Evolutionary conservation across 768 basidiomycete genomes (phyloP).

Genomic region (Porphyrellus cyaneotinctus): DNA sequence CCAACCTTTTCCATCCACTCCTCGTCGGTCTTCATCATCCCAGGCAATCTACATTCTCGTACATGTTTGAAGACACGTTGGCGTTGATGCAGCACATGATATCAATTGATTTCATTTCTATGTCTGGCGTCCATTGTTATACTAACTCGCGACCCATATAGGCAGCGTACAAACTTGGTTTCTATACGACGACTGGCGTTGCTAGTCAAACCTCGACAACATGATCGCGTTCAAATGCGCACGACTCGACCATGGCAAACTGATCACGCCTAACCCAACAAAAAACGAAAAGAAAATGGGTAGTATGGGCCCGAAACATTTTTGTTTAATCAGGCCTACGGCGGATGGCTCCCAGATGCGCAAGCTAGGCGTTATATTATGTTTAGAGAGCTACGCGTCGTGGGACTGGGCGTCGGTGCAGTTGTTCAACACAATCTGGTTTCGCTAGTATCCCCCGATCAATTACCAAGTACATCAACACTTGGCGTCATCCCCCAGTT

Average conservation of each 20-base stretch:
- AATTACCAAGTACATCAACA: conserved; percentile 37
- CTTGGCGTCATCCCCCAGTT: conserved; percentile 55
- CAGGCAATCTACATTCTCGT: too few species aligned
- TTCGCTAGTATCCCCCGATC: conserved; percentile 47
- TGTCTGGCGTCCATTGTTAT: neutral
- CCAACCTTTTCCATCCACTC: too few species aligned
- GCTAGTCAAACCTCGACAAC: too few species aligned
- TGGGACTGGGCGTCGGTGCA: conserved; percentile 42
- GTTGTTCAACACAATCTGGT: conserved; percentile 49
- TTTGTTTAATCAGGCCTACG: neutral
- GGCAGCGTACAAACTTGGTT: too few species aligned
- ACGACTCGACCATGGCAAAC: too few species aligned
- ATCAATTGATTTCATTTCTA: too few species aligned
- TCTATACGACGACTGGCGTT: too few species aligned
- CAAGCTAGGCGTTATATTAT: conserved; percentile 50
- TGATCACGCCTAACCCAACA: too few species aligned
- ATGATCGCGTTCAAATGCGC: too few species aligned
- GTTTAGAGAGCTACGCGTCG: conserved; percentile 49
- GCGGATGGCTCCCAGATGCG: conserved; percentile 29
- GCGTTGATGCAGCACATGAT: too few species aligned
- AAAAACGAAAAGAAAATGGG: neutral
- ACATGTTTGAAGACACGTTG: too few species aligned
- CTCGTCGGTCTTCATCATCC: too few species aligned
- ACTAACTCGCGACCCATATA: neutral
- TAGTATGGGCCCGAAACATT: neutral